A percentile compares a stretch with the other conserved stretches of the same genome.
Evolutionary conservation across 306 rosid species (phyloP).

Genomic region (Lablab purpureus): DNA sequence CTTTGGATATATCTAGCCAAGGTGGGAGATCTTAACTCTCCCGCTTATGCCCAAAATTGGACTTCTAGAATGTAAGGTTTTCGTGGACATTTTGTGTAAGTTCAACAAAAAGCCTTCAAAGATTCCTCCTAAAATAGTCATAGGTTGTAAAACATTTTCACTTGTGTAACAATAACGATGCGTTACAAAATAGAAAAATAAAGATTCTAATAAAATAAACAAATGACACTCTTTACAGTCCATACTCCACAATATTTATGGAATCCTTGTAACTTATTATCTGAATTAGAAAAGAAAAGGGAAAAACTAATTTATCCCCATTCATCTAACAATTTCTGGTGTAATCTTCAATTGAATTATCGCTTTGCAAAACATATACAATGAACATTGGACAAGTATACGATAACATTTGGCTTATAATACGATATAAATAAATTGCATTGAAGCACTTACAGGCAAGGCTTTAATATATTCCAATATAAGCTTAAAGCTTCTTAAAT

Average conservation of each 20-base stretch:
- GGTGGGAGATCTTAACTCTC: no score
- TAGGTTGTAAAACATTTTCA: background rate
- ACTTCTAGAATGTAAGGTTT: background rate
- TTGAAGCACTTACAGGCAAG: constrained; percentile 74
- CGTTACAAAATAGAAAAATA: constrained; percentile 6
- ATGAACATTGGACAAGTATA: constrained; percentile 36
- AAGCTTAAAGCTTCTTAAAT: constrained; percentile 90
- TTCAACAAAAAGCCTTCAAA: no score
- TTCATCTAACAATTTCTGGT: constrained; percentile 19
- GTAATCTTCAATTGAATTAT: constrained; percentile 26
- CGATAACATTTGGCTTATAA: constrained; percentile 17
- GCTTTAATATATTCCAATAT: constrained; percentile 94
- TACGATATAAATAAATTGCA: constrained; percentile 24
- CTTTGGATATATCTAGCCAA: background rate
- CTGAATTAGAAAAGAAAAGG: background rate
- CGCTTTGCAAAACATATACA: constrained; percentile 6
- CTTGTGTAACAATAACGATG: background rate
- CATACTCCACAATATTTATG: constrained; percentile 1
- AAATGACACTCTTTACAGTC: background rate
- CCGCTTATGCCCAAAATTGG: background rate
- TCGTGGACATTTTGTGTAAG: no score
- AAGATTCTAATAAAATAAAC: background rate
- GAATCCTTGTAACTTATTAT: constrained; percentile 36
- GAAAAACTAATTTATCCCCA: constrained; percentile 7
- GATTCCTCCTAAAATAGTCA: background rate